These are phyloP conservation scores for Nicotiana otophora DNA, from an alignment of 257 asterid genomes.

Conservation along the genomic window DNA sequence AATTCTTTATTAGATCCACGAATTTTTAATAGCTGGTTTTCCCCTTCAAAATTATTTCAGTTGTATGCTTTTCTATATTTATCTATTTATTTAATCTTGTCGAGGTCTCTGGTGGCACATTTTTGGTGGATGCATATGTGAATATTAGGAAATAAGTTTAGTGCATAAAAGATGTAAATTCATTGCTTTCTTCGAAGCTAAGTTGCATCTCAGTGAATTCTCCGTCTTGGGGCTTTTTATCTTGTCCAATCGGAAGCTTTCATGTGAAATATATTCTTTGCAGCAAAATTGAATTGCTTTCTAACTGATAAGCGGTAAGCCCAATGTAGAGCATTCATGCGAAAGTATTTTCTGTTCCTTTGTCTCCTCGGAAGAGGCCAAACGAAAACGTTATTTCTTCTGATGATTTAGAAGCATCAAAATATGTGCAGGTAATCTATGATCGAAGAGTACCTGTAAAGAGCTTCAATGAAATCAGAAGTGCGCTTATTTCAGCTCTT, in stretches of 20 bases:
- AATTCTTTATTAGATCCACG: neutral
- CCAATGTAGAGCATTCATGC: neutral
- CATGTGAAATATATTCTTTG: neutral
- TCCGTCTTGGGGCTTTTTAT: neutral
- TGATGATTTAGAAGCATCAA: slow-evolving; percentile 6
- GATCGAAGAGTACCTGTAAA: slow-evolving; percentile 41
- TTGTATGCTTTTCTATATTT: neutral
- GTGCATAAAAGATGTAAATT: no score
- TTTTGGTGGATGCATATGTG: neutral
- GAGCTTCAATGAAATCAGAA: slow-evolving; percentile 53
- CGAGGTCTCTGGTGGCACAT: slow-evolving; percentile 1
- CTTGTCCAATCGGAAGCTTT: neutral
- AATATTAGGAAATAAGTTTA: neutral
- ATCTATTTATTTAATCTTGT: neutral
- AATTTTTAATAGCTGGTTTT: neutral
- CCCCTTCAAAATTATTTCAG: neutral
- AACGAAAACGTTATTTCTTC: neutral
- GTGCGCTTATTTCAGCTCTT: slow-evolving; percentile 77
- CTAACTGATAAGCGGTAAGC: neutral
- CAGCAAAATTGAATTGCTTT: neutral
- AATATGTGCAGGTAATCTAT: slow-evolving; percentile 45
- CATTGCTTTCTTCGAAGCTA: neutral
- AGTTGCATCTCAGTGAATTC: neutral
- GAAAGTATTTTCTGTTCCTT: neutral
- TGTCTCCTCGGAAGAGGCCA: neutral